These are phyloP conservation scores for Sinapis alba DNA, from an alignment of 441 rosid genomes.

Conservation along the genomic window DNA sequence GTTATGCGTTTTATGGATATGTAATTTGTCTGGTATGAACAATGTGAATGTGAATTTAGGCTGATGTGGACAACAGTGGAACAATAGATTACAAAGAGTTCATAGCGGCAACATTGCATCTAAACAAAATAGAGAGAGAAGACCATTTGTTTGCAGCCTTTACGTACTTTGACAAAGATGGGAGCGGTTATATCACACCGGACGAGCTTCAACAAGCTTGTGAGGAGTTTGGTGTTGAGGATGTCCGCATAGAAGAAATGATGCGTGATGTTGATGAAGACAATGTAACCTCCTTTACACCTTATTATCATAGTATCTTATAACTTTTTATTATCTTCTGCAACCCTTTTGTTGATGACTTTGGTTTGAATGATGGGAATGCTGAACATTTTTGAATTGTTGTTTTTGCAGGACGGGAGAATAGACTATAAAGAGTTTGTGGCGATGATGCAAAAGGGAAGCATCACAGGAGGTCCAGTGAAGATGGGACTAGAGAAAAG, in stretches of 20 bases:
- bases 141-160: constrained; percentile 90
- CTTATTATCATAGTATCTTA: background rate
- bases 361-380: background rate
- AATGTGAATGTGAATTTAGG: constrained; percentile 46
- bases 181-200: constrained; percentile 85
- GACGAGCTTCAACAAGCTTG: constrained; percentile 93
- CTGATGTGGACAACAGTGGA: constrained; percentile 91
- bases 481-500: constrained; percentile 64
- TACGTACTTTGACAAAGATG: constrained; percentile 83
- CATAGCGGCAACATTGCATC: constrained; percentile 83
- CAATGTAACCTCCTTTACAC: constrained; percentile 51
- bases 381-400: background rate
- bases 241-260: constrained; percentile 84
- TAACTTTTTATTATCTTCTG: background rate
- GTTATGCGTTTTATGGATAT: background rate
- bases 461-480: constrained; percentile 39
- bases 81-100: constrained; percentile 87
- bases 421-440: constrained; percentile 90
- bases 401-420: constrained; percentile 70
- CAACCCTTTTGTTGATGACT: background rate
- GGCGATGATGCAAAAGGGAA: constrained; percentile 89
- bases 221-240: constrained; percentile 82
- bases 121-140: constrained; percentile 83
- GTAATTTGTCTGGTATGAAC: background rate
- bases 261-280: constrained; percentile 82